Percentiles rank a stretch among this genome's conserved stretches.
phyloP scores from a whole-genome alignment of 2,329 filamentous ascomycete species.

The Pestalotiopsis sp. region DNA sequence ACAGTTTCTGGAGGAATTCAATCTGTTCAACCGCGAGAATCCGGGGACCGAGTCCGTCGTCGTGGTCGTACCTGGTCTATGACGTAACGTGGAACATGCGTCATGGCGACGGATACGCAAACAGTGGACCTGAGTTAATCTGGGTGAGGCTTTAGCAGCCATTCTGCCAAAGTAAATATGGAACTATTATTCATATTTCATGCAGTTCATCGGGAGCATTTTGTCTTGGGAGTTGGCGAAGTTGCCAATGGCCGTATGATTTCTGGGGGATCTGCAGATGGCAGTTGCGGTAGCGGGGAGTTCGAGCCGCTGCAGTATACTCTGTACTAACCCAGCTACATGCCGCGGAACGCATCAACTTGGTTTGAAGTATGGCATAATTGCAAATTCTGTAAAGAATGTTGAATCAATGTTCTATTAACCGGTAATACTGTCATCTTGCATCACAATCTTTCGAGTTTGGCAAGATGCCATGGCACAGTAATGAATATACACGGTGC shows the following conservation, averaged over 20 bases:
- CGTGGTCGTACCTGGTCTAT: slow-evolving; percentile 1
- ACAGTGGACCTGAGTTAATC: background rate
- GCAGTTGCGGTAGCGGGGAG: background rate
- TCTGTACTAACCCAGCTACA: too few species aligned
- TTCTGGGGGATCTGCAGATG: background rate
- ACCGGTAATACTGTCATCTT: too few species aligned
- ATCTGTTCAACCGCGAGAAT: background rate
- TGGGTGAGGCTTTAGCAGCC: background rate
- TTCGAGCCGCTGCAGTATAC: too few species aligned
- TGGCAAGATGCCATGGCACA: too few species aligned
- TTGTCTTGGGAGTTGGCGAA: background rate
- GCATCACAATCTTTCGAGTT: too few species aligned
- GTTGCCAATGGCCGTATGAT: background rate
- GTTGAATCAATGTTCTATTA: too few species aligned
- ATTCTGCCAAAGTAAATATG: background rate
- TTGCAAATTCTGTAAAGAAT: background rate
- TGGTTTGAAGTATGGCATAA: too few species aligned
- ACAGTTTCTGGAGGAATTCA: background rate
- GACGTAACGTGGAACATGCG: slow-evolving; percentile 1
- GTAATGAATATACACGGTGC: too few species aligned
- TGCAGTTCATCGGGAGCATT: background rate
- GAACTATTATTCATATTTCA: background rate
- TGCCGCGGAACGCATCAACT: too few species aligned
- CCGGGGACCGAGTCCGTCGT: background rate
- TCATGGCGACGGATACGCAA: background rate